Conservation (phyloP, 495 filamentous ascomycete species). For the Tuber calosporum region DNA sequence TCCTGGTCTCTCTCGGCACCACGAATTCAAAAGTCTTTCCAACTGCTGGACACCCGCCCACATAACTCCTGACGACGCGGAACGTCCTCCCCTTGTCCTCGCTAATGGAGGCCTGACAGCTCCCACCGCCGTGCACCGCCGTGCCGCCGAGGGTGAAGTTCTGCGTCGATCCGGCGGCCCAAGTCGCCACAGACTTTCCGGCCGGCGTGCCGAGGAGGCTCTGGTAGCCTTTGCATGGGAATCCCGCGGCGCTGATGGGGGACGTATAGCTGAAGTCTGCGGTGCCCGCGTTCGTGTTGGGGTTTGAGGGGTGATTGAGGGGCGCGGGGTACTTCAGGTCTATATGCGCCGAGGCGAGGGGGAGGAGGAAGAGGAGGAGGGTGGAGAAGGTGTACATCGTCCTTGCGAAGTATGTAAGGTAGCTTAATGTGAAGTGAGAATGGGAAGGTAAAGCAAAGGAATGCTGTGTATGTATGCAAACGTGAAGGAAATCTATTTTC, state of each 20-base stretch:
- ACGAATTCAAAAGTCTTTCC: conserved; percentile 52
- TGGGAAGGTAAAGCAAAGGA: neutral
- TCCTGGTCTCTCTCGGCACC: conserved; percentile 51
- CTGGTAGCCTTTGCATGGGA: conserved; percentile 63
- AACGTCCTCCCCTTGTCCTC: conserved; percentile 58
- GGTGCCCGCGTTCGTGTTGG: conserved; percentile 45
- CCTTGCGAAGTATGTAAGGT: conserved; percentile 11
- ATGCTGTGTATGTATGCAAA: neutral
- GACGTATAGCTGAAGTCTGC: conserved; percentile 54
- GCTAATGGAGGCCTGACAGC: conserved; percentile 57
- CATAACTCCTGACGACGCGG: conserved; percentile 59
- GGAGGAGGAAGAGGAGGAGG: conserved; percentile 43
- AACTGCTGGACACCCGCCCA: conserved; percentile 54
- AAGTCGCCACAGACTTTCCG: conserved; percentile 48
- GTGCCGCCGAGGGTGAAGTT: conserved; percentile 53
- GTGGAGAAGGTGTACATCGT: conserved; percentile 37
- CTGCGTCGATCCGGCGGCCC: conserved; percentile 52
- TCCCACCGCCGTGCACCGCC: conserved; percentile 58
- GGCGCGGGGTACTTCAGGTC: conserved; percentile 53
- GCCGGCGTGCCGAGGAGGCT: conserved; percentile 48
- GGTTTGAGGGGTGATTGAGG: conserved; percentile 51
- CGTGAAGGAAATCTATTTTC: neutral
- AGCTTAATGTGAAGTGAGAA: neutral
- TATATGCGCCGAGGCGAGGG: conserved; percentile 52
- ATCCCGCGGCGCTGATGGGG: conserved; percentile 50